These are phyloP conservation scores for Tetrahymena malaccensis DNA, from an alignment of 73 alveolate genomes.

Conservation along the genomic window DNA sequence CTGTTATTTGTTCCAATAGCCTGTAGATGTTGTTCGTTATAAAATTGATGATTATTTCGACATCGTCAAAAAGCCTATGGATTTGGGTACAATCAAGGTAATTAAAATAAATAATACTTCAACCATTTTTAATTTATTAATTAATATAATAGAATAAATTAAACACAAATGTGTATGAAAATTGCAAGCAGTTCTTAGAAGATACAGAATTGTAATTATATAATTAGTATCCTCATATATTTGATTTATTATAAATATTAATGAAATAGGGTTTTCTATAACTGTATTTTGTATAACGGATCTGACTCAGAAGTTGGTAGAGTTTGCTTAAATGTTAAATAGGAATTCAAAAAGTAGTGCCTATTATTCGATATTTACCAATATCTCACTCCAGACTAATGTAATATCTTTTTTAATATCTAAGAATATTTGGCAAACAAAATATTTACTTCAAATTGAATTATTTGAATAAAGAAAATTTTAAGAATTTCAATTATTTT, in stretches of 20 bases:
- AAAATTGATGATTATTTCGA: conserved; percentile 82
- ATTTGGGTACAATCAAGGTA: conserved; percentile 82
- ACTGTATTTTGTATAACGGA: conserved; percentile 37
- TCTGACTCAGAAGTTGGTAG: conserved; percentile 22
- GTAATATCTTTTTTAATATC: too few species aligned
- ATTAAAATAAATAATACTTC: neutral
- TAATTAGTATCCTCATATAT: neutral
- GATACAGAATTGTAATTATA: conserved; percentile 1
- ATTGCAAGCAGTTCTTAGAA: conserved; percentile 10
- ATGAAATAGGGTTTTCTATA: conserved; percentile 3
- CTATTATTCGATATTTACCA: neutral
- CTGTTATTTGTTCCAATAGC: conserved; percentile 82
- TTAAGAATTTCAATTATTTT: too few species aligned
- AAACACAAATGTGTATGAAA: conserved; percentile 22
- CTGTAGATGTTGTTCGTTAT: conserved; percentile 82
- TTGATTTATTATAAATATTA: neutral
- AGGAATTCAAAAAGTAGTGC: conserved; percentile 1
- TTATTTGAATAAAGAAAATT: too few species aligned
- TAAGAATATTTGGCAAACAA: too few species aligned
- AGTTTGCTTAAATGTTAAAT: conserved; percentile 4
- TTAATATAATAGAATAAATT: conserved; percentile 4
- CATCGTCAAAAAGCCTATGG: conserved; percentile 91
- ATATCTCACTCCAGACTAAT: neutral
- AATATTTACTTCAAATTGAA: too few species aligned
- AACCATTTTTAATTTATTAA: too few species aligned